These are phyloP conservation scores for Chimonanthus praecox DNA, from an alignment of 164 flowering plant species.

Conservation along the genomic window DNA sequence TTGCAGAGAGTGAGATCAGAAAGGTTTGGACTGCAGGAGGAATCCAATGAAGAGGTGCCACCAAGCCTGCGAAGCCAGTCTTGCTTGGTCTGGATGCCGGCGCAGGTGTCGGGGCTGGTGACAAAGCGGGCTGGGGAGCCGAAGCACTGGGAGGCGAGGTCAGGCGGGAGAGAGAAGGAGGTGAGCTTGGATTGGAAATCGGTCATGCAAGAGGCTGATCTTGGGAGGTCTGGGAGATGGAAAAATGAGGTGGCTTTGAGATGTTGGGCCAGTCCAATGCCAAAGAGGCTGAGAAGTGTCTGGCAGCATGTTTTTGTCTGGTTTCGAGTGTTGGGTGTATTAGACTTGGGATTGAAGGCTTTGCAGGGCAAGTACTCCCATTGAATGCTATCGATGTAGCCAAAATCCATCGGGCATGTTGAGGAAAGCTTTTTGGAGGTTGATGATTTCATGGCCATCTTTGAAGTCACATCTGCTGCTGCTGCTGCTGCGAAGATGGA, in stretches of 20 bases:
- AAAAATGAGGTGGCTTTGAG: constrained; percentile 47
- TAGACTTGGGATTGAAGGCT: constrained; percentile 2
- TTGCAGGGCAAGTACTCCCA: constrained; percentile 49
- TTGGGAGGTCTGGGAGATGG: constrained; percentile 30
- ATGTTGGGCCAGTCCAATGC: constrained; percentile 39
- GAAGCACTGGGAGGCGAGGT: constrained; percentile 39
- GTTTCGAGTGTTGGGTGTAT: not conserved
- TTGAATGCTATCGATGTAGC: constrained; percentile 35
- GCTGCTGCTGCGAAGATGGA: not conserved
- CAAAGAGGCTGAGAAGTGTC: constrained; percentile 44
- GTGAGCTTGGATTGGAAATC: constrained; percentile 39
- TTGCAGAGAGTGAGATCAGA: constrained; percentile 43
- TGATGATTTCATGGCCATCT: not conserved
- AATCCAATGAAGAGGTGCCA: constrained; percentile 32
- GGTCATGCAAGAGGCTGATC: constrained; percentile 39
- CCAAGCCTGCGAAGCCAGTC: constrained; percentile 57
- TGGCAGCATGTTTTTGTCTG: constrained; percentile 31
- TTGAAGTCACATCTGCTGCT: not conserved
- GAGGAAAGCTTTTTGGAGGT: not conserved
- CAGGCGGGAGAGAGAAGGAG: constrained; percentile 29
- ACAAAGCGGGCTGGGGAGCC: constrained; percentile 35
- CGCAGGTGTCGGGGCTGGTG: constrained; percentile 37
- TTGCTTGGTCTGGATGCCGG: constrained; percentile 30
- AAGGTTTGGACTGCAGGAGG: constrained; percentile 42
- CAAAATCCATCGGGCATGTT: constrained; percentile 49